Conservation (phyloP, 78 protist genomes). For the Bodo saltans region DNA sequence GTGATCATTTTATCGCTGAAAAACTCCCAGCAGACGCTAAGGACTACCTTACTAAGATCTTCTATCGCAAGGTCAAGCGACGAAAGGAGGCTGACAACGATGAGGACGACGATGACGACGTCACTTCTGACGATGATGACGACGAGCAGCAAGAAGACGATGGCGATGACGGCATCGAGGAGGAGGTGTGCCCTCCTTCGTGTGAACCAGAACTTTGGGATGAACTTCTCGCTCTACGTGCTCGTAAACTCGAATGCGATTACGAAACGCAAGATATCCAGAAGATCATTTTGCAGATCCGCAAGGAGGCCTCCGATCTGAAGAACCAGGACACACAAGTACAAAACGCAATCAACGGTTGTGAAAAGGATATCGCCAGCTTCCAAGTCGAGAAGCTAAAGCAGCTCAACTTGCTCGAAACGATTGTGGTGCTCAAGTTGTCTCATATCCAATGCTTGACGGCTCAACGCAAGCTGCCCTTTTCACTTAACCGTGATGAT, state of each 20-base stretch:
- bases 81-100: background rate
- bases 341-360: constrained; percentile 5
- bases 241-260: constrained; percentile 42
- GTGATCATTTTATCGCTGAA: background rate
- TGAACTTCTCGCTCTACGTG: constrained; percentile 42
- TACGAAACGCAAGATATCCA: constrained; percentile 38
- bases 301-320: constrained; percentile 30
- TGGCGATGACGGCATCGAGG: constrained; percentile 40
- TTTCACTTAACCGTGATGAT: background rate
- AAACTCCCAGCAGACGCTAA: constrained; percentile 13
- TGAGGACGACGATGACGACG: constrained; percentile 27
- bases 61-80: constrained; percentile 44
- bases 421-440: constrained; percentile 38
- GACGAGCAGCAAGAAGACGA: constrained; percentile 32
- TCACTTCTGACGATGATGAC: constrained; percentile 21
- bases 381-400: constrained; percentile 50
- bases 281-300: constrained; percentile 19
- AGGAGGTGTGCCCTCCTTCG: constrained; percentile 48
- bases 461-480: constrained; percentile 26
- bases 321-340: constrained; percentile 36
- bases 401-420: constrained; percentile 51
- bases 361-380: constrained; percentile 33
- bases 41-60: constrained; percentile 34
- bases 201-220: constrained; percentile 31
- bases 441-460: constrained; percentile 41